Base-by-base conservation (phyloP, 108 stramenopile genomes). In the Fistulifera pelliculosa region DNA sequence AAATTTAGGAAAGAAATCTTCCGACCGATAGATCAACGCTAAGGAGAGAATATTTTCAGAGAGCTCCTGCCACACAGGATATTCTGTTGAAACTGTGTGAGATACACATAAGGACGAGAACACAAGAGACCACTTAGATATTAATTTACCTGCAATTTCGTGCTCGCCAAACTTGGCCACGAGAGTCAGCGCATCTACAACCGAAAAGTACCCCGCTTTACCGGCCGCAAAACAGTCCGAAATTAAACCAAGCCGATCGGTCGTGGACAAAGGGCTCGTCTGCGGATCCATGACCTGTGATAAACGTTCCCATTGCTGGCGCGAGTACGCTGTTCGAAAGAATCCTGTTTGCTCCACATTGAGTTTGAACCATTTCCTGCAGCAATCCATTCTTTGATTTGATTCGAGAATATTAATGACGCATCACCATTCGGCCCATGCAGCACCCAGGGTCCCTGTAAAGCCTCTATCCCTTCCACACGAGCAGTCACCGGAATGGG, bases 331-430 rank as follows among this genome's bases (percentile, higher is more conserved):
- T 1, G 25, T 44, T 5, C 57, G 57, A 17, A 47, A 25, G 26
- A 58, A 58, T 23, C 27, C 57, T 15, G 43, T 47, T 47, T 58
- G 57, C 5, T 58, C 40, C 1, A 41, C 44, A 47, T 58, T 35
- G 31, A 58, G 43, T 23, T 58, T 58, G 57, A 58, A 58, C 57
- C 42, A 58, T 58, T 58, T 18, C 44, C 44, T 12, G 44, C 42
- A 8, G 6, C 23, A 4, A 22, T 21, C 57, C 57, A 58, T 43
- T 43, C 8, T 24, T 58, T 14, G 19, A 58, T 47, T 19, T 38
- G 18, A 3, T 44, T 10, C 16, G 35, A 58, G 7, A 58, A 19
- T 6, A 8, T 4, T 4, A 17, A 3, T 21, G 44, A 25, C 2
- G 49, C 44, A 27, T 58, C 57, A 6, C 25, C 22, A 22, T 58